phyloP scores from a whole-genome alignment of 306 rosid species.

The Cicer arietinum region DNA sequence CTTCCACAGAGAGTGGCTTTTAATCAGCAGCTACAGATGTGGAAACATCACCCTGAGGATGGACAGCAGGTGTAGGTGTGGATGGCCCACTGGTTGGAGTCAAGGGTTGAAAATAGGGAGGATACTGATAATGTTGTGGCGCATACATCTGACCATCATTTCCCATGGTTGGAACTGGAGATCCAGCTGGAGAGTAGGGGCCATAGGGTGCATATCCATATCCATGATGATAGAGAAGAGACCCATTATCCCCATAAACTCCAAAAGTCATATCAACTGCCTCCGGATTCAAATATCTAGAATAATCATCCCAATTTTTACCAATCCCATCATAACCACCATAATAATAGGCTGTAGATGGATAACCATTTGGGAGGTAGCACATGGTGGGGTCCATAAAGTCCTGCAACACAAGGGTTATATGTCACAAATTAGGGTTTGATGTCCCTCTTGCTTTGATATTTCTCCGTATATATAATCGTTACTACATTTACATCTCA shows the following conservation, averaged over 20 bases:
- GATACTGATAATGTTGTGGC: slow-evolving; percentile 94
- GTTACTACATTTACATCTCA: no score
- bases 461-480: no score
- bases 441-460: no score
- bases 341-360: slow-evolving; percentile 66
- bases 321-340: no score
- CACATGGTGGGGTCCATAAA: slow-evolving; percentile 74
- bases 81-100: slow-evolving; percentile 80
- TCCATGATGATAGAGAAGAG: slow-evolving; percentile 82
- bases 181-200: slow-evolving; percentile 89
- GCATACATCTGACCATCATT: slow-evolving; percentile 95
- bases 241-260: slow-evolving; percentile 93
- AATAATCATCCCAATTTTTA: no score
- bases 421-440: no score
- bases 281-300: no score
- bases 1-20: slow-evolving; percentile 69
- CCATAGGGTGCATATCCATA: slow-evolving; percentile 89
- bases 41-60: slow-evolving; percentile 68
- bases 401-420: slow-evolving; percentile 71
- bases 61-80: slow-evolving; percentile 50
- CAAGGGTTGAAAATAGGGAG: slow-evolving; percentile 87
- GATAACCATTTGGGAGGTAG: slow-evolving; percentile 79
- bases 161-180: slow-evolving; percentile 95
- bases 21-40: slow-evolving; percentile 75
- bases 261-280: slow-evolving; percentile 43